A percentile compares a stretch with the other conserved stretches of the same genome.
These are phyloP conservation scores for Botrytis pseudocinerea DNA, from an alignment of 2,329 filamentous ascomycete species.

Conservation along the genomic window DNA sequence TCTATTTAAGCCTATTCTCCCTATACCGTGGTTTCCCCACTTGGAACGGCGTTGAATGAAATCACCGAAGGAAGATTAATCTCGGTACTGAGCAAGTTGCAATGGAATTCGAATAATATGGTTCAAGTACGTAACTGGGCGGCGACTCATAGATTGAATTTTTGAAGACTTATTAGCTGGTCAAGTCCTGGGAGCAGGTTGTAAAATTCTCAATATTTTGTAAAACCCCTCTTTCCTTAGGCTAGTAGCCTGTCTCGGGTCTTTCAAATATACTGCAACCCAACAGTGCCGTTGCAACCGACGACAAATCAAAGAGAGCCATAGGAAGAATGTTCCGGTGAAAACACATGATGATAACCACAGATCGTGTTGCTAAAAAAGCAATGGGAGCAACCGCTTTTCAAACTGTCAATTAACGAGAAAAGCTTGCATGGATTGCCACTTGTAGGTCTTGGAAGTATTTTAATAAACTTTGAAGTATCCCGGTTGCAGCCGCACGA, in stretches of 20 bases:
- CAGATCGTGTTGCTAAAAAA: background rate
- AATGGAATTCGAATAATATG: background rate
- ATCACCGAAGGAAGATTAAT: background rate
- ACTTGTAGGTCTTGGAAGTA: background rate
- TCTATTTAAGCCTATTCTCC: background rate
- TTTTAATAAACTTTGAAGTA: constrained; percentile 44
- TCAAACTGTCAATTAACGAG: background rate
- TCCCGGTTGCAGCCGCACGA: constrained; percentile 41
- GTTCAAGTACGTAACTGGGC: background rate
- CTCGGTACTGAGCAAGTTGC: background rate
- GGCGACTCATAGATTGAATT: background rate
- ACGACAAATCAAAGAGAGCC: background rate
- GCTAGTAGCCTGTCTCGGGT: background rate
- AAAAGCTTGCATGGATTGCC: background rate
- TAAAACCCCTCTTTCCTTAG: background rate
- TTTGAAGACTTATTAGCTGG: background rate
- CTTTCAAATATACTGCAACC: background rate
- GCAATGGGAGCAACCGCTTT: background rate
- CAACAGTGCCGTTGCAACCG: background rate
- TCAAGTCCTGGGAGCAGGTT: background rate
- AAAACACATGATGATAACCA: background rate
- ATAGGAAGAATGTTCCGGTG: background rate
- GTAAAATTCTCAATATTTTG: background rate
- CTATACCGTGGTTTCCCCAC: background rate
- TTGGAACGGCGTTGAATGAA: background rate